Conservation (phyloP, 768 basidiomycete genomes). For the Agrocybe pediades region DNA sequence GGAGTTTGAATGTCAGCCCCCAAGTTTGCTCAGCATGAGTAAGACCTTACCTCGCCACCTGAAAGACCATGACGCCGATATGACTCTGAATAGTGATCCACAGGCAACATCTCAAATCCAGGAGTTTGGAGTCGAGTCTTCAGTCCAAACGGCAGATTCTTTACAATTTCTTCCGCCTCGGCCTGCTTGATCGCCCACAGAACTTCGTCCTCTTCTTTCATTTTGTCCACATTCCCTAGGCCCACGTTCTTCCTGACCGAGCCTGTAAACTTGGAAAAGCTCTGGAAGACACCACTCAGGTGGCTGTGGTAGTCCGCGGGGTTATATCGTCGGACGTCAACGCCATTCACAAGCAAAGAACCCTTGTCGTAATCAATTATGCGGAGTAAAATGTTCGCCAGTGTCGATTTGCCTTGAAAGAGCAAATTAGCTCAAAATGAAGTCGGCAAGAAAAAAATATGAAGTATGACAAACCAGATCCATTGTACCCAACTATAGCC, state of each 20-base stretch:
- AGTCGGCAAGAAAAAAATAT: conserved; percentile 9
- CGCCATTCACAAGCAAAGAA: conserved; percentile 66
- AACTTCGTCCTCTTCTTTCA: conserved; percentile 58
- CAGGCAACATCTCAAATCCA: conserved; percentile 54
- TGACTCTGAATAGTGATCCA: conserved; percentile 26
- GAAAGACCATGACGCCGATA: conserved; percentile 68
- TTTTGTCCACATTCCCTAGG: conserved; percentile 70
- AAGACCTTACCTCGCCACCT: conserved; percentile 73
- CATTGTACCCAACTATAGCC: conserved; percentile 86
- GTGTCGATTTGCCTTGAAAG: conserved; percentile 77
- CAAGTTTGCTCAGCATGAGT: too few species aligned
- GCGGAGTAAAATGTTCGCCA: conserved; percentile 79
- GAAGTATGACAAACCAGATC: conserved; percentile 58
- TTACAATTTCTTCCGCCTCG: conserved; percentile 67
- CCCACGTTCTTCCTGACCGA: conserved; percentile 85
- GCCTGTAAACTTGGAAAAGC: conserved; percentile 78
- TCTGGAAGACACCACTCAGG: conserved; percentile 82
- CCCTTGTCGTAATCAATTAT: conserved; percentile 78
- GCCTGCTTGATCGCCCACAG: conserved; percentile 69
- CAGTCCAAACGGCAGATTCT: conserved; percentile 69
- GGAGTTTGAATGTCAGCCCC: too few species aligned
- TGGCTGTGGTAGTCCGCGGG: conserved; percentile 76
- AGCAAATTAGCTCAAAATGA: conserved; percentile 1
- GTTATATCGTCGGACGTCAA: conserved; percentile 64
- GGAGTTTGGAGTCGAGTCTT: conserved; percentile 71